These are phyloP conservation scores for Nicotiana tabacum DNA, from an alignment of 257 asterid species.

Conservation along the genomic window DNA sequence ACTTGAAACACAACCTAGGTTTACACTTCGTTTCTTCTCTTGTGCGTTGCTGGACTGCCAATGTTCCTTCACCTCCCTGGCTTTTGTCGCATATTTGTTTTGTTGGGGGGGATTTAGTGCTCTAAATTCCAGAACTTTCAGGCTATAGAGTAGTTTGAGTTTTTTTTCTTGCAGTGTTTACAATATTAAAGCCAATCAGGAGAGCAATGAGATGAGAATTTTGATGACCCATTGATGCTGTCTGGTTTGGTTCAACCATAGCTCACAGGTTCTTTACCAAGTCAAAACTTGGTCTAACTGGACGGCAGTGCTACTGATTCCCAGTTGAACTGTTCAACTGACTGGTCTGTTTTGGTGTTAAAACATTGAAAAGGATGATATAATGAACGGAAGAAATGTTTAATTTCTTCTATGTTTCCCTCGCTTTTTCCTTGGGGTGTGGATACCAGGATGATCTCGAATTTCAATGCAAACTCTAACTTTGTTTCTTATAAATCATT, in stretches of 20 bases:
- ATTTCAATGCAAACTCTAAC: not conserved
- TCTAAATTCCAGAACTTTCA: not conserved
- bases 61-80: not conserved
- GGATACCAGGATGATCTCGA: not conserved
- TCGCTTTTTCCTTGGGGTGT: not conserved
- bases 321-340: not conserved
- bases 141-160: not conserved
- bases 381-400: not conserved
- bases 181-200: not conserved
- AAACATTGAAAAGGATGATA: not conserved
- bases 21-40: too few species aligned
- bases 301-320: not conserved
- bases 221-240: not conserved
- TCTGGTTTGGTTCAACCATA: not conserved
- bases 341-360: not conserved
- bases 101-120: not conserved
- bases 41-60: not conserved
- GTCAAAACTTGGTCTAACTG: not conserved
- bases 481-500: not conserved
- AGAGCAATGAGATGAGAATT: not conserved
- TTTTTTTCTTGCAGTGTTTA: not conserved
- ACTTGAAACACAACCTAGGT: too few species aligned
- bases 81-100: too few species aligned
- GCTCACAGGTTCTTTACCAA: not conserved
- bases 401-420: not conserved